A percentile compares a stretch with the other conserved stretches of the same genome.
phyloP scores from a whole-genome alignment of 169 alveolate genomes.

The Plasmodium gallinaceum region DNA sequence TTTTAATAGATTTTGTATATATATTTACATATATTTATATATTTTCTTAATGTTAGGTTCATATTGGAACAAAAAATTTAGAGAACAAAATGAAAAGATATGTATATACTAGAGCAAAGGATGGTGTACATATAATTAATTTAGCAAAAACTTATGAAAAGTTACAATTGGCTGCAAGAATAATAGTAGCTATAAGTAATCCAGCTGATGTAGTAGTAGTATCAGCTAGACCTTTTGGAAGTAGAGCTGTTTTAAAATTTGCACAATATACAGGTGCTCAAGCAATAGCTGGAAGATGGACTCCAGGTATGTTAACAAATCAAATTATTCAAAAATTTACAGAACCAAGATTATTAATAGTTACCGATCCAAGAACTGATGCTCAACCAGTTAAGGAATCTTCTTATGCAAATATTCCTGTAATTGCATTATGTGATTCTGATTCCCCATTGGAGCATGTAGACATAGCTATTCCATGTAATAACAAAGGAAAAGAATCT shows the following conservation, averaged over 20 bases:
- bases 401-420: conserved; percentile 98
- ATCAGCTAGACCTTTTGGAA: conserved; percentile 96
- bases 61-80: conserved; percentile 97
- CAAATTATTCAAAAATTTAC: conserved; percentile 96
- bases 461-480: conserved; percentile 99
- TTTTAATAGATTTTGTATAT: neutral
- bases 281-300: conserved; percentile 98
- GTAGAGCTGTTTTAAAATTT: conserved; percentile 99
- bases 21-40: neutral
- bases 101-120: conserved; percentile 96
- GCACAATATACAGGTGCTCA: conserved; percentile 98
- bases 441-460: conserved; percentile 98
- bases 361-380: conserved; percentile 99
- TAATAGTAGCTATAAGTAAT: conserved; percentile 98
- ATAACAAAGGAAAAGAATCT: conserved; percentile 97
- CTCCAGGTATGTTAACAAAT: conserved; percentile 99
- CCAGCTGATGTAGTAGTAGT: conserved; percentile 98
- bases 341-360: conserved; percentile 99
- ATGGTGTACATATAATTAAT: conserved; percentile 97
- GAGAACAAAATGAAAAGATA: conserved; percentile 97
- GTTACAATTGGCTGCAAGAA: conserved; percentile 98
- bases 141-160: conserved; percentile 98
- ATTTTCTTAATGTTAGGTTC: conserved; percentile 85
- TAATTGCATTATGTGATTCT: conserved; percentile 98
- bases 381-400: conserved; percentile 97